phyloP scores from a whole-genome alignment of 176 grass and related monocot genomes.

The Carex littledalei region DNA sequence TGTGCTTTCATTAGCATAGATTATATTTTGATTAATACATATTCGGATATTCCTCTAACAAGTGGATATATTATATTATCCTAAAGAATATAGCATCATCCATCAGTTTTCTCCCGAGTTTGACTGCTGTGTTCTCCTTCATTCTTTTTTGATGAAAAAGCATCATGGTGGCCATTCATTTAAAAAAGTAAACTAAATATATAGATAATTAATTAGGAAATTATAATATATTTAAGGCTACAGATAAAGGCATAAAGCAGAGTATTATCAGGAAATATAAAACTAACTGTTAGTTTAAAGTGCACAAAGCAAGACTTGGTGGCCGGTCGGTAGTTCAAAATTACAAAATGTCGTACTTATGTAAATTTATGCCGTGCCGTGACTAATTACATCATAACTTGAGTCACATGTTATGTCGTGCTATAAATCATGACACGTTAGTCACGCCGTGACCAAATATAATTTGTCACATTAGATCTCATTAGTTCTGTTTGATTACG shows the following conservation, averaged over 20 bases:
- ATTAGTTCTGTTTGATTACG: too few species aligned
- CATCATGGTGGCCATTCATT: background rate
- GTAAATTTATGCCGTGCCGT: too few species aligned
- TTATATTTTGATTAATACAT: background rate
- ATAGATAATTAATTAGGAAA: background rate
- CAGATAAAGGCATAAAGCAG: background rate
- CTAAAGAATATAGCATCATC: conserved; percentile 14
- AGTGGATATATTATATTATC: conserved; percentile 20
- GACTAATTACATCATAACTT: too few species aligned
- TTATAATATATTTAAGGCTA: background rate
- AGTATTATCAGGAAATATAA: background rate
- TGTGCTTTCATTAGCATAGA: background rate
- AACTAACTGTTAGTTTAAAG: too few species aligned
- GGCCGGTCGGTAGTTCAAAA: too few species aligned
- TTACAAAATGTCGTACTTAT: too few species aligned
- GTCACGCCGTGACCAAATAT: too few species aligned
- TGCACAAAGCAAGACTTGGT: too few species aligned
- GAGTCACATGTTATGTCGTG: too few species aligned
- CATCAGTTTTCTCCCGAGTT: background rate
- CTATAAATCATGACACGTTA: too few species aligned
- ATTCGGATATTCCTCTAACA: conserved; percentile 8
- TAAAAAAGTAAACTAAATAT: background rate
- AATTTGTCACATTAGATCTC: too few species aligned
- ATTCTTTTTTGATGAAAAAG: background rate
- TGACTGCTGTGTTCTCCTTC: background rate